Percentiles rank a stretch among this genome's conserved stretches.
phyloP scores from a whole-genome alignment of 176 grass and related monocot genomes.

The Paspalum vaginatum region DNA sequence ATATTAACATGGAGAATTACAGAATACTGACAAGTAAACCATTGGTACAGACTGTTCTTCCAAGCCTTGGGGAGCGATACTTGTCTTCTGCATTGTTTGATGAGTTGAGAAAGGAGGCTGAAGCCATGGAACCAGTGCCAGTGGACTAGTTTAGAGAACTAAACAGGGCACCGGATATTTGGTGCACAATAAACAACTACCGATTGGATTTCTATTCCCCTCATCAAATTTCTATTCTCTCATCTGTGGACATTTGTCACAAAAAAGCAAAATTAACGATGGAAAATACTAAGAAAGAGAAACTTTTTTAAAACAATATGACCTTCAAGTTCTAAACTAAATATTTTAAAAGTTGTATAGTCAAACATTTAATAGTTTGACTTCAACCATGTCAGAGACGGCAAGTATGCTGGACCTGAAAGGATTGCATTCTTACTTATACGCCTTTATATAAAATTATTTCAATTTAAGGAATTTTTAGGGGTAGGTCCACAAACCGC shows the following conservation, averaged over 20 bases:
- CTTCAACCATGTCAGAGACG: too few relatives aligned
- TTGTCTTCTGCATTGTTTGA: conserved; percentile 78
- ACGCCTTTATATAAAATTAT: too few relatives aligned
- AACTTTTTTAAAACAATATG: background rate
- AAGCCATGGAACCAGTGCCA: conserved; percentile 76
- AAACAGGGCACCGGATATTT: background rate
- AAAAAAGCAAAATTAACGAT: background rate
- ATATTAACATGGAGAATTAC: conserved; percentile 2
- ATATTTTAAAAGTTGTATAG: too few relatives aligned
- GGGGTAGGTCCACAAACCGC: too few relatives aligned
- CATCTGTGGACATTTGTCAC: background rate
- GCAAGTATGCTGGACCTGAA: too few relatives aligned
- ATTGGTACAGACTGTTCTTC: conserved; percentile 74
- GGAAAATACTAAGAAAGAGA: background rate
- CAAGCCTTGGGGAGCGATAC: conserved; percentile 81
- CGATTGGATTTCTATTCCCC: background rate
- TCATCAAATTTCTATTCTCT: background rate
- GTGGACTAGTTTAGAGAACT: conserved; percentile 56
- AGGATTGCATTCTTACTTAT: too few relatives aligned
- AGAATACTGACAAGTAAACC: background rate
- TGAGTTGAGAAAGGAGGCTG: conserved; percentile 75
- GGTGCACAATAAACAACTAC: conserved; percentile 15
- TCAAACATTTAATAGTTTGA: too few relatives aligned
- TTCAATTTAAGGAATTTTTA: too few relatives aligned
- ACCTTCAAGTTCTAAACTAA: too few relatives aligned